Conservation (phyloP, 129 eudicot species). For the Artemisia tridentata region DNA sequence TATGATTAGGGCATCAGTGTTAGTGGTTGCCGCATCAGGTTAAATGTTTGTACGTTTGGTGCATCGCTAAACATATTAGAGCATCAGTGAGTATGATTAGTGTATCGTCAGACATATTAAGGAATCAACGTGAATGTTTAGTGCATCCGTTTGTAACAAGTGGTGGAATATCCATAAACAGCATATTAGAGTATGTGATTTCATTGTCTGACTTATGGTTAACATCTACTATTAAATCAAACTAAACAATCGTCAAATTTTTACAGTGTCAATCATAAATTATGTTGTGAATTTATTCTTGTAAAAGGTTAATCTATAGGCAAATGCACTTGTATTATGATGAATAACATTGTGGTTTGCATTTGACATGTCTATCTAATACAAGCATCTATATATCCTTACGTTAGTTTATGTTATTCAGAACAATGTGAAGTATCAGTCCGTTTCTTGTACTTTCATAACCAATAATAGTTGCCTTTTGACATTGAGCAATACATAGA, state of each 20-base stretch:
- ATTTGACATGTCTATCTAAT: not conserved
- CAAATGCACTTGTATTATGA: slow-evolving; percentile 3
- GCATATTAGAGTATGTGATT: slow-evolving; percentile 13
- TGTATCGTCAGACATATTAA: too few species aligned
- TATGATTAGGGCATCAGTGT: too few species aligned
- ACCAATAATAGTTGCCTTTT: not conserved
- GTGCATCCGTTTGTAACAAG: too few species aligned
- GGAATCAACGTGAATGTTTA: too few species aligned
- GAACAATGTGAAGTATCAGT: slow-evolving; percentile 14
- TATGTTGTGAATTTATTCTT: not conserved
- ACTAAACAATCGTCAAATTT: not conserved
- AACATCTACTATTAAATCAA: slow-evolving; percentile 3
- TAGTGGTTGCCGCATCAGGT: too few species aligned
- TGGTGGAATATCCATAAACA: slow-evolving; percentile 3
- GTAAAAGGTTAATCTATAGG: not conserved
- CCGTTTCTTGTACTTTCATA: not conserved
- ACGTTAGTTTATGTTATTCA: not conserved
- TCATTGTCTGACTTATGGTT: slow-evolving; percentile 12
- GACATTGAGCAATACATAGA: too few species aligned
- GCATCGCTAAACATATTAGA: too few species aligned
- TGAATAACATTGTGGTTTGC: not conserved
- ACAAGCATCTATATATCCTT: not conserved
- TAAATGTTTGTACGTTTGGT: too few species aligned
- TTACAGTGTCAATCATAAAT: not conserved
- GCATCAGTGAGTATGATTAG: too few species aligned